Evolutionary conservation across 345 rosid genomes (phyloP).

Genomic region (Eucalyptus grandis): DNA sequence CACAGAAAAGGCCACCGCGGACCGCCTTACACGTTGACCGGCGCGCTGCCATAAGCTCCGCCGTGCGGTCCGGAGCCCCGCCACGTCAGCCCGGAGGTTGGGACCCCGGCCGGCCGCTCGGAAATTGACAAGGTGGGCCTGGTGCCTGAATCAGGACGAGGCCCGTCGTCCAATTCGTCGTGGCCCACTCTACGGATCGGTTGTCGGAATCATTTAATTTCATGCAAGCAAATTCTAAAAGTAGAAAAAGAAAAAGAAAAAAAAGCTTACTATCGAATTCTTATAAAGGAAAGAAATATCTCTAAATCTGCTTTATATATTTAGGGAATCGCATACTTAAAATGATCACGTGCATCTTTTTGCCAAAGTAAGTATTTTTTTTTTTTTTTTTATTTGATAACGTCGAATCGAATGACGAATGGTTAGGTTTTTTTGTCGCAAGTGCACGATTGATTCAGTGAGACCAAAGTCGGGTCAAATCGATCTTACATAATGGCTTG

Average conservation of each 20-base stretch:
- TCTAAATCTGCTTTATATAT: background rate
- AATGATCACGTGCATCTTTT: background rate
- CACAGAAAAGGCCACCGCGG: background rate
- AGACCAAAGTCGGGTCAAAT: background rate
- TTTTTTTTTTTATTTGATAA: background rate
- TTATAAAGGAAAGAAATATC: background rate
- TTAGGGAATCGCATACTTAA: background rate
- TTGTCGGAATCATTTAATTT: background rate
- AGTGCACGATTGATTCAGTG: background rate
- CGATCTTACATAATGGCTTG: background rate
- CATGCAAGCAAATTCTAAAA: background rate
- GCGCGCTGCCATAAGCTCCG: background rate
- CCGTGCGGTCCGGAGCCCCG: slow-evolving; percentile 5
- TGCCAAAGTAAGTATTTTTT: background rate
- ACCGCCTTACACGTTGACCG: background rate
- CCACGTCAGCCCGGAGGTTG: slow-evolving; percentile 9
- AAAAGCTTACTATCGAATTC: background rate
- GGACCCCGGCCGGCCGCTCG: slow-evolving; percentile 15
- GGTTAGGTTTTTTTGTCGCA: background rate
- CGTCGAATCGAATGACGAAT: accelerated
- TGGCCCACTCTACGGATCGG: slow-evolving; percentile 21
- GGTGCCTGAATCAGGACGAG: background rate
- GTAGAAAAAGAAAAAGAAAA: no score
- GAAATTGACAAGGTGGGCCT: slow-evolving; percentile 8
- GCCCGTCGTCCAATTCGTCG: slow-evolving; percentile 8